Evolutionary conservation across 805 yeast genomes (phyloP).

Genomic region (Hanseniaspora meyeri): DNA sequence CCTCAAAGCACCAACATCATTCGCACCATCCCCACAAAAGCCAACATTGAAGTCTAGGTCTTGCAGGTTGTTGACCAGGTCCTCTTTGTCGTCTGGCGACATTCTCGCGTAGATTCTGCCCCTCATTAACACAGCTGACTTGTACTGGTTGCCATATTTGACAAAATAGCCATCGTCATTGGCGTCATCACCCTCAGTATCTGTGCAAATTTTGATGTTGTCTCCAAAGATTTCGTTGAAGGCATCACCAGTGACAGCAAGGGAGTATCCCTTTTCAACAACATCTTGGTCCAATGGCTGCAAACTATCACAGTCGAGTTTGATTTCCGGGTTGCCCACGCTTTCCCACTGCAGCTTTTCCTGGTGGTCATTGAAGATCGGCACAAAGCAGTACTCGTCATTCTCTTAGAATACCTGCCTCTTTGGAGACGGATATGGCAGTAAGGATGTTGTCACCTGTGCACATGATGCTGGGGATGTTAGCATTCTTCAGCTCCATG

Average conservation of each 20-base stretch:
- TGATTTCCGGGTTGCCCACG: slow-evolving; percentile 43
- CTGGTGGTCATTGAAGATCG: slow-evolving; percentile 36
- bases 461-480: slow-evolving; percentile 82
- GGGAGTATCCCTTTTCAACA: slow-evolving; percentile 36
- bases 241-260: slow-evolving; percentile 89
- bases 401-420: slow-evolving; percentile 55
- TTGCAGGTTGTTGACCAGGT: slow-evolving; percentile 77
- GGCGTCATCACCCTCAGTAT: slow-evolving; percentile 17
- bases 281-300: slow-evolving; percentile 28
- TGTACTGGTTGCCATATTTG: slow-evolving; percentile 29
- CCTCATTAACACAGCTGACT: slow-evolving; percentile 50
- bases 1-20: slow-evolving; percentile 95
- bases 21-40: slow-evolving; percentile 98
- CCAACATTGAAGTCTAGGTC: slow-evolving; percentile 82
- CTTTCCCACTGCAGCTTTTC: slow-evolving; percentile 50
- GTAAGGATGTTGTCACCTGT: slow-evolving; percentile 95
- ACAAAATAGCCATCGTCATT: slow-evolving; percentile 1
- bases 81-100: slow-evolving; percentile 99
- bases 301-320: slow-evolving; percentile 54
- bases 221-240: slow-evolving; percentile 59
- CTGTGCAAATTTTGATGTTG: slow-evolving; percentile 19
- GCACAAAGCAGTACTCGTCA: slow-evolving; percentile 43
- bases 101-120: slow-evolving; percentile 82
- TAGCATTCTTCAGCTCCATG: slow-evolving; percentile 47
- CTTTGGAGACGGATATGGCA: slow-evolving; percentile 84